A percentile compares a stretch with the other conserved stretches of the same genome.
Evolutionary conservation across 495 filamentous ascomycete genomes (phyloP).

Genomic region (Emericellopsis terricola): DNA sequence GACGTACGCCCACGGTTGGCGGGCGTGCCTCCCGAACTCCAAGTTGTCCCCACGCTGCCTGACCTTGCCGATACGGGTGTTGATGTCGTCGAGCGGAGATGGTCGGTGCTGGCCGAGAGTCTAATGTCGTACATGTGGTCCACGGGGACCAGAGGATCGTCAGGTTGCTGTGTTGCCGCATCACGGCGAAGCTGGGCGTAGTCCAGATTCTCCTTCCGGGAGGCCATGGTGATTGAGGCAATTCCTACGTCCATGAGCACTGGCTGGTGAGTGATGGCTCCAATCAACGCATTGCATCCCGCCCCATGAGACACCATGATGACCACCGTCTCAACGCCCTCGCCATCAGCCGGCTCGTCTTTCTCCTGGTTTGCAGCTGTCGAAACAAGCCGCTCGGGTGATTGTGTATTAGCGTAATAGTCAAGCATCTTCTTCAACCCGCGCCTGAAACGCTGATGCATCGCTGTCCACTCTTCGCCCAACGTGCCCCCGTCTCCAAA

Average conservation of each 20-base stretch:
- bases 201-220: constrained; percentile 34
- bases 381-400: constrained; percentile 29
- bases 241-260: constrained; percentile 78
- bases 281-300: constrained; percentile 89
- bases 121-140: constrained; percentile 58
- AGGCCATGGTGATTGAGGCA: constrained; percentile 80
- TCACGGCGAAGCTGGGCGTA: constrained; percentile 1
- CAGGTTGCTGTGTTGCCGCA: constrained; percentile 5
- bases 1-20: constrained; percentile 9
- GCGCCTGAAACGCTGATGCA: constrained; percentile 76
- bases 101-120: constrained; percentile 61
- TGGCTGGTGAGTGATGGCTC: constrained; percentile 73
- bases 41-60: constrained; percentile 6
- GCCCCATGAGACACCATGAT: constrained; percentile 93
- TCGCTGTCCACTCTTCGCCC: constrained; percentile 85
- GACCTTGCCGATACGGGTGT: constrained; percentile 11
- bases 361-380: constrained; percentile 8
- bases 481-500: constrained; percentile 81
- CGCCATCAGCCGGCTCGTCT: constrained; percentile 25
- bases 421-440: constrained; percentile 58
- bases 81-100: constrained; percentile 40
- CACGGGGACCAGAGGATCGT: constrained; percentile 15
- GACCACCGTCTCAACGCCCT: constrained; percentile 58
- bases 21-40: constrained; percentile 1
- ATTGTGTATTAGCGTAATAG: constrained; percentile 49